phyloP scores from a whole-genome alignment of 768 basidiomycete genomes.

The Heimioporus sp. region DNA sequence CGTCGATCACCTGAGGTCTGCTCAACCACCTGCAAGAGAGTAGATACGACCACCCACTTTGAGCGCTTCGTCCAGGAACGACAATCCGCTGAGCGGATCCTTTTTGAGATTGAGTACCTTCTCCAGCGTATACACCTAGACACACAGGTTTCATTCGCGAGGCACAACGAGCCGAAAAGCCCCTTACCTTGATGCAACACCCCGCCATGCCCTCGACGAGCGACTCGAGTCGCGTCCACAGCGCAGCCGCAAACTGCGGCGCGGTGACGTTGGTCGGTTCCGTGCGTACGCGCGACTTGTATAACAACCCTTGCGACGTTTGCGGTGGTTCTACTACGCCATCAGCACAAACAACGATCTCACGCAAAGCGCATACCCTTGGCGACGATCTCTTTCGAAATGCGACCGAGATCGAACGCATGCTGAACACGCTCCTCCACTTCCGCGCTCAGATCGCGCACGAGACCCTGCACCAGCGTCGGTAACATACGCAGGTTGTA shows the following conservation, averaged over 20 bases:
- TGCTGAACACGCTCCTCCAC: constrained; percentile 78
- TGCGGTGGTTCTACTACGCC: constrained; percentile 16
- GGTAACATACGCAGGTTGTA: constrained; percentile 89
- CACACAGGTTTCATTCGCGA: not conserved
- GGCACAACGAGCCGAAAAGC: no score
- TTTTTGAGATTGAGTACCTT: constrained; percentile 89
- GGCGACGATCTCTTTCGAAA: constrained; percentile 80
- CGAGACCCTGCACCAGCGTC: constrained; percentile 72
- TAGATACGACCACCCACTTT: constrained; percentile 49
- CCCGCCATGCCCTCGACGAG: constrained; percentile 85
- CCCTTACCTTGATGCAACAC: constrained; percentile 80
- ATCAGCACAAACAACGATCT: not conserved
- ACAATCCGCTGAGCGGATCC: constrained; percentile 68
- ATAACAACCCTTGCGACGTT: constrained; percentile 45
- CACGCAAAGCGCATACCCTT: constrained; percentile 54
- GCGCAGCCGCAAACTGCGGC: constrained; percentile 77
- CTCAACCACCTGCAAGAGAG: not conserved
- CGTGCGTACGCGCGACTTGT: constrained; percentile 83
- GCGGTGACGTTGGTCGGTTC: constrained; percentile 89
- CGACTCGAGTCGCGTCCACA: constrained; percentile 57
- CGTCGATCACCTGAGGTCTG: constrained; percentile 72
- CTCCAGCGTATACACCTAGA: constrained; percentile 89
- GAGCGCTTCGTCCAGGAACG: constrained; percentile 93
- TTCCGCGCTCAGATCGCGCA: constrained; percentile 77
- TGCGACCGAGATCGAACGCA: constrained; percentile 83